Conservation (phyloP, 305 asterid species). For the Solanum hybrid region DNA sequence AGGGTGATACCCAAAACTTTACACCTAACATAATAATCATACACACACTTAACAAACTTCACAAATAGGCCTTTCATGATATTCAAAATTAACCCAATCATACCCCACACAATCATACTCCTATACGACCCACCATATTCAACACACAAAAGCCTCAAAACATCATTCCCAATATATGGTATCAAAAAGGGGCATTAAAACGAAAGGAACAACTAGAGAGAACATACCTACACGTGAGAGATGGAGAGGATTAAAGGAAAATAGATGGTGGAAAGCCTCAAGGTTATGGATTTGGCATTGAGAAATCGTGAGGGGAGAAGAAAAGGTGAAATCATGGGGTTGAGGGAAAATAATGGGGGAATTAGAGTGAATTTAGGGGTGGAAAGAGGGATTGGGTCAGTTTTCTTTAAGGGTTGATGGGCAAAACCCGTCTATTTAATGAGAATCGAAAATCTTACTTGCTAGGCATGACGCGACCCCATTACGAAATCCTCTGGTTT, state of each 20-base stretch:
- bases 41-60: background rate
- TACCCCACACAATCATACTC: background rate
- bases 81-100: background rate
- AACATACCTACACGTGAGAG: background rate
- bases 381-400: background rate
- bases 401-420: background rate
- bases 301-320: background rate
- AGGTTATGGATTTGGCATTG: background rate
- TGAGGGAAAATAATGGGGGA: background rate
- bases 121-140: background rate
- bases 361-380: background rate
- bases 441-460: too few relatives aligned
- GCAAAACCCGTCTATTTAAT: background rate
- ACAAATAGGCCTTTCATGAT: background rate
- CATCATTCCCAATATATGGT: background rate
- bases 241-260: background rate
- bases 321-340: background rate
- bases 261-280: background rate
- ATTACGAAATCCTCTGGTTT: background rate
- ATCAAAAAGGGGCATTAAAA: background rate
- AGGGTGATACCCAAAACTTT: background rate
- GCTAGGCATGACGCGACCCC: background rate
- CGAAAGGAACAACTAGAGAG: background rate
- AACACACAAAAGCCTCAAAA: background rate
- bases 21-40: background rate